Evolutionary conservation across 192 early-diverging fungal genomes (phyloP).

Genomic region (Chytriomyces confervae): DNA sequence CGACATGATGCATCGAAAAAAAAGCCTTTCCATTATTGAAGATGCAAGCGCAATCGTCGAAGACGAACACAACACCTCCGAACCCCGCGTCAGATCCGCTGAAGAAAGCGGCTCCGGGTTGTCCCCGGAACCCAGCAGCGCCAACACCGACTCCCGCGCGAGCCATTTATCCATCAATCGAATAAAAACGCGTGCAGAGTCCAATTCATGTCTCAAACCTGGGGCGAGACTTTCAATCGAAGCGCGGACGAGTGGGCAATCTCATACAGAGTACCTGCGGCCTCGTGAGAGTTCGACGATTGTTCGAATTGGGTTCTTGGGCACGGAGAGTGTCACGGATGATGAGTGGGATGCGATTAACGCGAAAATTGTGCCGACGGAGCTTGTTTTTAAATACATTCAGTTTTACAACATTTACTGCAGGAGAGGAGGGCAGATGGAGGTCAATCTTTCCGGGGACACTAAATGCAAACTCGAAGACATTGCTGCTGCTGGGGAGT

Average conservation of each 20-base stretch:
- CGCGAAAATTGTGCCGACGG: not conserved
- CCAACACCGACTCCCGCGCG: too few species aligned
- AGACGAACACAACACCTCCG: too few species aligned
- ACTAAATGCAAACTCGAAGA: not conserved
- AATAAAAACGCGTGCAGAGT: too few species aligned
- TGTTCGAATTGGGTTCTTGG: not conserved
- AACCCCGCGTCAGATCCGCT: too few species aligned
- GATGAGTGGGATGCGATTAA: not conserved
- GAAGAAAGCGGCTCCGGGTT: too few species aligned
- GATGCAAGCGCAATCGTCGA: too few species aligned
- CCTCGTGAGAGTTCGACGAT: not conserved
- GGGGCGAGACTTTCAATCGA: not conserved
- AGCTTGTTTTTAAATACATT: not conserved
- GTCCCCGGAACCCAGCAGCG: too few species aligned
- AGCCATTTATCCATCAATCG: too few species aligned
- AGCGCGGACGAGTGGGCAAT: not conserved
- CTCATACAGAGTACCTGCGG: not conserved
- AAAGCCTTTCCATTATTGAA: too few species aligned
- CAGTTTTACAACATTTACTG: slow-evolving; percentile 16
- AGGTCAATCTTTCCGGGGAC: slow-evolving; percentile 1
- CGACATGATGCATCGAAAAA: too few species aligned
- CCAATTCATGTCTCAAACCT: too few species aligned
- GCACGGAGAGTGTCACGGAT: too few species aligned
- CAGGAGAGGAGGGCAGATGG: not conserved
- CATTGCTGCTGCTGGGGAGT: not conserved